These are phyloP conservation scores for Boletus nobilissimus DNA, from an alignment of 1,284 basidiomycete species.

Conservation along the genomic window DNA sequence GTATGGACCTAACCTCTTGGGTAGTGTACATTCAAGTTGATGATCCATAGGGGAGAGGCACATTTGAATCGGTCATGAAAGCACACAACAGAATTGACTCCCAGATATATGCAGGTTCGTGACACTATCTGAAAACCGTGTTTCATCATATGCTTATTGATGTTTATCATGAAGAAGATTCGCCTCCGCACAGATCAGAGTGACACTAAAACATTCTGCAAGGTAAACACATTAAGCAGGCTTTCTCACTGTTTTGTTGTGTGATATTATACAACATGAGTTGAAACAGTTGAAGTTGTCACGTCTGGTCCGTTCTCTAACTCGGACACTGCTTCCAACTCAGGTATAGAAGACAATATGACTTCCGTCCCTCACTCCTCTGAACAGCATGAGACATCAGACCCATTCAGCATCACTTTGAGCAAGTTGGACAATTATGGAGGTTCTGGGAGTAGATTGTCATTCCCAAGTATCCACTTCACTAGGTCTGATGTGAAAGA, in stretches of 20 bases:
- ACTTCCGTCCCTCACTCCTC: conserved; percentile 61
- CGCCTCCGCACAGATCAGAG: conserved; percentile 81
- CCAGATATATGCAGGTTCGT: conserved; percentile 75
- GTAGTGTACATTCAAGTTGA: not conserved
- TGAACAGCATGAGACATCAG: conserved; percentile 50
- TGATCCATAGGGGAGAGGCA: conserved; percentile 80
- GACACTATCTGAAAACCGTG: not conserved
- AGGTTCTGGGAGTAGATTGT: conserved; percentile 61
- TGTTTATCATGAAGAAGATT: conserved; percentile 85
- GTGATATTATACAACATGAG: conserved; percentile 88
- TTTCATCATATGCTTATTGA: not conserved
- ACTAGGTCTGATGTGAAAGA: conserved; percentile 53
- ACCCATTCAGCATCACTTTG: conserved; percentile 68
- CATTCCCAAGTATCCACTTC: conserved; percentile 86
- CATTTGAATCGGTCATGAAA: conserved; percentile 94
- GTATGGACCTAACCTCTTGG: conserved; percentile 50
- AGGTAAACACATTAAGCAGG: conserved; percentile 89
- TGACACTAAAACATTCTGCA: conserved; percentile 89
- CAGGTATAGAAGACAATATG: conserved; percentile 56
- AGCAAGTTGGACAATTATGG: conserved; percentile 67
- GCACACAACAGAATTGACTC: conserved; percentile 86
- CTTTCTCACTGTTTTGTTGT: conserved; percentile 93
- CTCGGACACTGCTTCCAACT: conserved; percentile 52
- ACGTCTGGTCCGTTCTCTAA: conserved; percentile 61
- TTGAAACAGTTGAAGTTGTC: conserved; percentile 69